These are phyloP conservation scores for Priceomyces medius DNA, from an alignment of 805 yeast species.

Conservation along the genomic window DNA sequence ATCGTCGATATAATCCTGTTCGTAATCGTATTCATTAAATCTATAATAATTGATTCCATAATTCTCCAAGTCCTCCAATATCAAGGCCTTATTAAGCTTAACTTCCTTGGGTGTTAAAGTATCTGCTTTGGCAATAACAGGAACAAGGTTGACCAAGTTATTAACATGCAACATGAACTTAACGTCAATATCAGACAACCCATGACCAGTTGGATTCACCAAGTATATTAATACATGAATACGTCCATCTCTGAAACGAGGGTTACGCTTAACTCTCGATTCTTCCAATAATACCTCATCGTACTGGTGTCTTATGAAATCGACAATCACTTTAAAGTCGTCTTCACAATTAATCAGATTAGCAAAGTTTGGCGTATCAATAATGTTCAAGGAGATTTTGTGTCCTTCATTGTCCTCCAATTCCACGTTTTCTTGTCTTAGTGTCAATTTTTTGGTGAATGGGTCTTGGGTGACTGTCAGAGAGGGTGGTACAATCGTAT, in stretches of 20 bases:
- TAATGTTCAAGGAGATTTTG: conserved; percentile 69
- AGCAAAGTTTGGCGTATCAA: conserved; percentile 85
- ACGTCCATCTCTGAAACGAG: conserved; percentile 80
- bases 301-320: conserved; percentile 76
- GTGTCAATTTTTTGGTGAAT: conserved; percentile 46
- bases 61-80: conserved; percentile 71
- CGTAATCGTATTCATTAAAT: conserved; percentile 62
- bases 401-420: conserved; percentile 84
- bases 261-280: conserved; percentile 78
- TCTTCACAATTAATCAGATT: conserved; percentile 67
- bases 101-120: conserved; percentile 45
- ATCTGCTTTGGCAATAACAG: conserved; percentile 45
- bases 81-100: conserved; percentile 67
- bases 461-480: conserved; percentile 62
- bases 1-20: conserved; percentile 51
- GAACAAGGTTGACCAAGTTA: conserved; percentile 43
- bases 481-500: conserved; percentile 68
- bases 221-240: conserved; percentile 59
- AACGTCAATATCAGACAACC: conserved; percentile 41
- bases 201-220: conserved; percentile 48
- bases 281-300: conserved; percentile 82
- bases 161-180: conserved; percentile 42
- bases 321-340: conserved; percentile 69
- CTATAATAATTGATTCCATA: conserved; percentile 71
- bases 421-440: conserved; percentile 80